Base-by-base conservation (phyloP, 176 grass and related monocot genomes). In the Zoysia japonica region DNA sequence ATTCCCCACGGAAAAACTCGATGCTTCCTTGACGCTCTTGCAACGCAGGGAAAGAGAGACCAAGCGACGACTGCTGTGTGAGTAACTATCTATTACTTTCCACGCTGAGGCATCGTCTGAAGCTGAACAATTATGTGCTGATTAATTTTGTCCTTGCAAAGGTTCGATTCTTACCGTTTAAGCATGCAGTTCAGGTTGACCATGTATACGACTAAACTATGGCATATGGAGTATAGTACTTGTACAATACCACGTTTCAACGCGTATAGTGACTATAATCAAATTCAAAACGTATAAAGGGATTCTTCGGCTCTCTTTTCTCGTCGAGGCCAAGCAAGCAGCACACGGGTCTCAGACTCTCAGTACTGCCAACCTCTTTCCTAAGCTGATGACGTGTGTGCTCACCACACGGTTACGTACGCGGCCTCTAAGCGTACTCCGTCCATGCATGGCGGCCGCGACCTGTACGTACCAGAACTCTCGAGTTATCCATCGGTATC, bases 21-120 rank as follows among this genome's bases (percentile, higher is more conserved):
- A 79, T 85, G 59, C 38, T 48, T 65, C 71, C 19, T 61, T 84
- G 64, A 43, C 67, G 56, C 14, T 42, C 36, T 66, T 56, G 60
- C 41, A 65, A 9, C 7, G 59, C 45, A 71, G 14, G 19, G 71
- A 14, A 3, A 74, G 38, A 41, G 38, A 20, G 52, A 28, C 28
- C 6, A 6, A 68, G 7, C 5, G 7, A 2, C 12, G 19, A 61
- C 15, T 42, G 15, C 3, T 74, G 7, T 9, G 20, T 4, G 14
- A 4, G 9, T 49, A 48, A 14, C 28, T 28, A 28, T 28, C 28
- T 28, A 28, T 17, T 69, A 7, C 7, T 20, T 72, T 72, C 48
- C 17, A 52, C 44, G 46, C 36, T 14, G 2, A 9, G 46, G 3
- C 48, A 19, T 20, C 17, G 37, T 70, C 13, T 36, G 54, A 68